Percentiles rank a stretch among this genome's conserved stretches.
phyloP scores from a whole-genome alignment of 345 rosid species.

The Euphorbia peplus region DNA sequence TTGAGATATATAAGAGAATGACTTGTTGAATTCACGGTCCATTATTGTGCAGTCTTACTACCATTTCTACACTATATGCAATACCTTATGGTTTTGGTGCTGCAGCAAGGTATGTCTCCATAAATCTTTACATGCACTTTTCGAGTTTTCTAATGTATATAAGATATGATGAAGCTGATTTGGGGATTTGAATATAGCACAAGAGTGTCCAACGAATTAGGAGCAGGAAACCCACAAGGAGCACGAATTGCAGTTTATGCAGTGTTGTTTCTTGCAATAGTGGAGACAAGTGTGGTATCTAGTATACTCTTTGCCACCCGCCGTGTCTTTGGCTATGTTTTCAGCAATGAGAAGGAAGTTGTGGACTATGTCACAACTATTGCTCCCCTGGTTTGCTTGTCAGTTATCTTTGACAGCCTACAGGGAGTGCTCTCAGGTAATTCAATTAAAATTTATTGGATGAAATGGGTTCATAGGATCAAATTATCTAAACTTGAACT shows the following conservation, averaged over 20 bases:
- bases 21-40: not conserved
- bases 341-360: conserved; percentile 27
- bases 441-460: not conserved
- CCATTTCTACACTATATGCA: conserved; percentile 18
- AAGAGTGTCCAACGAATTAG: conserved; percentile 27
- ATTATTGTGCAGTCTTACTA: conserved; percentile 18
- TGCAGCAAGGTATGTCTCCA: conserved; percentile 19
- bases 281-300: conserved; percentile 13
- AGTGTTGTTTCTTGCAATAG: conserved; percentile 17
- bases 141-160: not conserved
- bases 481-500: too few species aligned
- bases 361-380: conserved; percentile 23
- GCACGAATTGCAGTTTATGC: conserved; percentile 21
- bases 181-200: conserved; percentile 15
- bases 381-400: conserved; percentile 26
- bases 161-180: not conserved
- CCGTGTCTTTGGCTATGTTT: conserved; percentile 19
- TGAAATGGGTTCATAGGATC: too few species aligned
- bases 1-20: not conserved
- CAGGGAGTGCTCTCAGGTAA: conserved; percentile 28
- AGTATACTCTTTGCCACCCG: conserved; percentile 17
- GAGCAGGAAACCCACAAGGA: conserved; percentile 25
- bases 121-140: not conserved
- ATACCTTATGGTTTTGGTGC: conserved; percentile 22
- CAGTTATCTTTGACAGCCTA: conserved; percentile 24